Percentiles rank a stretch among this genome's conserved stretches.
Conservation (phyloP, 306 rosid species). For the Casuarina equisetifolia region DNA sequence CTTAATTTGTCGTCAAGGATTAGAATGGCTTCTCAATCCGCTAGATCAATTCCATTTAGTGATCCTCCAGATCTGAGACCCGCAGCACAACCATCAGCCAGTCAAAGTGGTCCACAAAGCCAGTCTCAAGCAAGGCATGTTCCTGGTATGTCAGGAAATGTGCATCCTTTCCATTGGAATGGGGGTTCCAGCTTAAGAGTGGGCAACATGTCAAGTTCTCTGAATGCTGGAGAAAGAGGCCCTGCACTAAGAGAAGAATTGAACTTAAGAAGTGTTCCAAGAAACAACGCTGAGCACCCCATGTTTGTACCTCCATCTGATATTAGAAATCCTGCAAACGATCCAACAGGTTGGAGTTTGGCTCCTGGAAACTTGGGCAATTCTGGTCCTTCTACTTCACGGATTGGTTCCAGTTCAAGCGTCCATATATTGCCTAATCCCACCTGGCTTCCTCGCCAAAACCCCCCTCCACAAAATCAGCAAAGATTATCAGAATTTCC, state of each 20-base stretch:
- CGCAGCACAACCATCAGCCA: constrained; percentile 50
- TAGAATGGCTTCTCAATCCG: constrained; percentile 40
- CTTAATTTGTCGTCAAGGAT: constrained; percentile 52
- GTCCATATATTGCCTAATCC: constrained; percentile 45
- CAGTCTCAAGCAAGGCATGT: constrained; percentile 41
- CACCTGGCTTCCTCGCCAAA: constrained; percentile 52
- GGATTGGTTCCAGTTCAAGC: constrained; percentile 61
- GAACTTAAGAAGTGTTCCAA: constrained; percentile 42
- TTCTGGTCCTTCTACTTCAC: constrained; percentile 55
- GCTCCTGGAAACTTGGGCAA: constrained; percentile 47
- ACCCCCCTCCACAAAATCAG: constrained; percentile 49
- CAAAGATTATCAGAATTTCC: constrained; percentile 67
- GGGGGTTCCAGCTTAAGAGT: constrained; percentile 54
- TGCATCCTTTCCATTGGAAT: constrained; percentile 51
- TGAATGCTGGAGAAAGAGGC: constrained; percentile 47
- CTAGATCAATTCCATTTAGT: constrained; percentile 36
- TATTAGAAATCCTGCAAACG: constrained; percentile 45
- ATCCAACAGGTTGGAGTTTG: constrained; percentile 49
- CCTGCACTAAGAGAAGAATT: constrained; percentile 47
- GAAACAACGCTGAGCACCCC: constrained; percentile 49
- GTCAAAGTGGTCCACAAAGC: constrained; percentile 46
- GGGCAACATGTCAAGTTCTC: constrained; percentile 47
- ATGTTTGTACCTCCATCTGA: constrained; percentile 41
- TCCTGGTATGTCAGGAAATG: constrained; percentile 27
- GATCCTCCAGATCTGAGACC: constrained; percentile 60